Evolutionary conservation across 2,329 filamentous ascomycete genomes (phyloP).

Genomic region (Trichoderma sp.): DNA sequence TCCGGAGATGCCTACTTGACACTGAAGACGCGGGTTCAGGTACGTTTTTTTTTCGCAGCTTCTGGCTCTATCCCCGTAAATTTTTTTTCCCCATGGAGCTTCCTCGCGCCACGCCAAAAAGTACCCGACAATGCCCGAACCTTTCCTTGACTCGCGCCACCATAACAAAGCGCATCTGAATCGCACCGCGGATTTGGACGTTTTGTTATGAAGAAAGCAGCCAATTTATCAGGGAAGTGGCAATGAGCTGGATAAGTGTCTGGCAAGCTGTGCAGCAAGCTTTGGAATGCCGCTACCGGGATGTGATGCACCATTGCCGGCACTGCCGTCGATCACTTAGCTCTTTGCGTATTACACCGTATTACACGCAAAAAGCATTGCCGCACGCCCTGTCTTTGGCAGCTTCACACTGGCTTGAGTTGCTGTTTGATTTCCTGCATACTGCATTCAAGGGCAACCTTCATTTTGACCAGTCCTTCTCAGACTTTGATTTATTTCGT

Average conservation of each 20-base stretch:
- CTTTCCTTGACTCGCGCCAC: constrained; percentile 16
- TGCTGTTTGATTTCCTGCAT: neutral
- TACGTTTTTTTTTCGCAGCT: constrained; percentile 45
- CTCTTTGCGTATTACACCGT: constrained; percentile 8
- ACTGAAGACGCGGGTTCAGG: constrained; percentile 91
- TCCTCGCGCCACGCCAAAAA: constrained; percentile 22
- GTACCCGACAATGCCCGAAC: constrained; percentile 30
- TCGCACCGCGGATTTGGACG: neutral
- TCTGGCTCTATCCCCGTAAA: constrained; percentile 22
- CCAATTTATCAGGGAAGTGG: neutral
- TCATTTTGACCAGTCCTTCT: neutral
- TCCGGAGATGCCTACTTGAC: constrained; percentile 93
- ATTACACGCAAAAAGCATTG: neutral
- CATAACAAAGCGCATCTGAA: constrained; percentile 5
- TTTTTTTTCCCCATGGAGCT: constrained; percentile 16
- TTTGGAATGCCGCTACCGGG: neutral
- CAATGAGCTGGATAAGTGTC: constrained; percentile 21
- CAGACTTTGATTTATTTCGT: neutral
- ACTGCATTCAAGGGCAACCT: neutral
- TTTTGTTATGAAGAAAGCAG: constrained; percentile 3
- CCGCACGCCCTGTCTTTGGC: neutral
- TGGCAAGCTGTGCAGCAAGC: constrained; percentile 6
- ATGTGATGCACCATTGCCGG: constrained; percentile 4
- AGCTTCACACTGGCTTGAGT: neutral
- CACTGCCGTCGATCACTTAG: constrained; percentile 12